Conservation (phyloP, 2,329 filamentous ascomycete genomes). For the Hypoxylon rubiginosum region DNA sequence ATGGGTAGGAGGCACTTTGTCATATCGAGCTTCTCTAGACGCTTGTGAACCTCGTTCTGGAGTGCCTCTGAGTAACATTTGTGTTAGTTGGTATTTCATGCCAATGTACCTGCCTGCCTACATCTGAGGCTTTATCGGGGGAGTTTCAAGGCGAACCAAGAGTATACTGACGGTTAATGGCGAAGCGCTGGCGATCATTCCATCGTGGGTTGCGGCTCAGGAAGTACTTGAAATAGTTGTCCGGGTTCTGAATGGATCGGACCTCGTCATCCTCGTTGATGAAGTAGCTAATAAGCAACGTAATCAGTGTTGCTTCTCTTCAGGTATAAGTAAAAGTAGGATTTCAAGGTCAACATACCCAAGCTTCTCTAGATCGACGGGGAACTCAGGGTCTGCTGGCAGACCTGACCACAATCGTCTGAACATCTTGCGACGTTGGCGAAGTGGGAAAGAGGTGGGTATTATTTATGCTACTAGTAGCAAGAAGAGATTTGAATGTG, state of each 20-base stretch:
- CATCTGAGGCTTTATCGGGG: neutral
- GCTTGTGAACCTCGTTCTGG: slow-evolving; percentile 69
- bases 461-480: neutral
- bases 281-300: slow-evolving; percentile 69
- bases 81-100: slow-evolving; percentile 4
- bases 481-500: neutral
- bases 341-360: slow-evolving; percentile 67
- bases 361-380: slow-evolving; percentile 74
- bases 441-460: neutral
- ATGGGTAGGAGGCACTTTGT: slow-evolving; percentile 73
- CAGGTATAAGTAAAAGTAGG: neutral
- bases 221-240: slow-evolving; percentile 80
- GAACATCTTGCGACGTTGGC: slow-evolving; percentile 74
- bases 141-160: neutral
- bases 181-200: slow-evolving; percentile 81
- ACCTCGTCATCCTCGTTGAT: slow-evolving; percentile 82
- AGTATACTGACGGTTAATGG: slow-evolving; percentile 75
- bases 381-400: slow-evolving; percentile 77
- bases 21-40: slow-evolving; percentile 73
- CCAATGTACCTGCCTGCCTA: too few relatives aligned
- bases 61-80: slow-evolving; percentile 67
- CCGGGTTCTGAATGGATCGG: slow-evolving; percentile 75
- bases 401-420: slow-evolving; percentile 76
- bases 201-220: slow-evolving; percentile 79
- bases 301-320: neutral